phyloP scores from a whole-genome alignment of 2,329 filamentous ascomycete species.

The Madurella fahalii region DNA sequence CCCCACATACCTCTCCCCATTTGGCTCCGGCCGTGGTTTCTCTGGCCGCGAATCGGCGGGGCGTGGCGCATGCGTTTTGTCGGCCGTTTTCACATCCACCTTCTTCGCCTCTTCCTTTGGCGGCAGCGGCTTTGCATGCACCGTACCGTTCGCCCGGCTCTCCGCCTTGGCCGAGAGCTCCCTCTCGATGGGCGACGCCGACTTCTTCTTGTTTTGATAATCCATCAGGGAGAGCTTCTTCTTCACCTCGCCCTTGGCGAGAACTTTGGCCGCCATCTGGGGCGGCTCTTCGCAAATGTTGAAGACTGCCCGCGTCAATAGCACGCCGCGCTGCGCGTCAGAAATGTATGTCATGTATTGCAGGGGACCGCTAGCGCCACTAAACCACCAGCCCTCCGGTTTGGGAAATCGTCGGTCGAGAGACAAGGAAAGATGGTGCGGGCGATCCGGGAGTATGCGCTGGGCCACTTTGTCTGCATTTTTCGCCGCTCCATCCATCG shows the following conservation, averaged over 20 bases:
- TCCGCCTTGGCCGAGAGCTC: constrained; percentile 21
- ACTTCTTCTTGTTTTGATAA: constrained; percentile 50
- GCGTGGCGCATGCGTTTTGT: constrained; percentile 20
- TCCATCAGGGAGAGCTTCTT: constrained; percentile 58
- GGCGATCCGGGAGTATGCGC: constrained; percentile 48
- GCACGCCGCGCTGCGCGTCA: constrained; percentile 54
- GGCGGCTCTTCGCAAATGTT: constrained; percentile 51
- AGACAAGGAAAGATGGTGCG: constrained; percentile 50
- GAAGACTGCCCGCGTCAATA: constrained; percentile 54
- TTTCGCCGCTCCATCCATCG: constrained; percentile 58
- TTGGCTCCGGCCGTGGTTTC: constrained; percentile 29
- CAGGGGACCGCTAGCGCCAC: constrained; percentile 40
- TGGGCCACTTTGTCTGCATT: constrained; percentile 51
- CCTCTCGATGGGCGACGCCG: constrained; percentile 35
- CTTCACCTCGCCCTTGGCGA: constrained; percentile 41
- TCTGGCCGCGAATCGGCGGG: constrained; percentile 29
- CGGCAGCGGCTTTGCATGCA: constrained; percentile 14
- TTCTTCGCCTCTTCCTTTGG: constrained; percentile 19
- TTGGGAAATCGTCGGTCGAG: constrained; percentile 45
- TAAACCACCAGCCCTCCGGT: constrained; percentile 40
- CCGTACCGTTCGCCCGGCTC: constrained; percentile 19
- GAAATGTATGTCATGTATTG: constrained; percentile 57
- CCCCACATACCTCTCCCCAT: constrained; percentile 31
- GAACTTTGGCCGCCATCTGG: constrained; percentile 34
- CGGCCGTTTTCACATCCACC: constrained; percentile 20